Percentiles rank a stretch among this genome's conserved stretches.
Conservation (phyloP, 805 yeast species). For the Suhomyces prunicola region DNA sequence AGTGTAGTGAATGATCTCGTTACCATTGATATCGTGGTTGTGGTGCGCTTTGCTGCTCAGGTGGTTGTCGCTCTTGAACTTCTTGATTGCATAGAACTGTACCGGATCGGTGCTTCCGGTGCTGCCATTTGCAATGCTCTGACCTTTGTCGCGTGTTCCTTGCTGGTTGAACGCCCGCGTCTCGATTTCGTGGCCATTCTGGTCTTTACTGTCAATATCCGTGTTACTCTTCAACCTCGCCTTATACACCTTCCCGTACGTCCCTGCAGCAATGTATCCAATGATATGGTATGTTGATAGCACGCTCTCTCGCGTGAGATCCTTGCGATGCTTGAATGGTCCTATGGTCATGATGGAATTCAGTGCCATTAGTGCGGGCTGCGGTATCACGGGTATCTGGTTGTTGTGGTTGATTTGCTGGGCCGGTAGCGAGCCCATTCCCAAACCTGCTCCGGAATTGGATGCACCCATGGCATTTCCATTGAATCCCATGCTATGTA, state of each 20-base stretch:
- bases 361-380: constrained; percentile 36
- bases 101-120: neutral
- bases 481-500: neutral
- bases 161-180: constrained; percentile 1
- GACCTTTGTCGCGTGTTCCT: neutral
- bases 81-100: constrained; percentile 78
- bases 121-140: neutral
- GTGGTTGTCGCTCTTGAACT: constrained; percentile 80
- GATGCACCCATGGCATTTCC: neutral
- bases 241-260: constrained; percentile 93
- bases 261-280: constrained; percentile 98
- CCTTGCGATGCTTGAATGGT: constrained; percentile 51
- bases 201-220: constrained; percentile 5
- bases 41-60: constrained; percentile 30
- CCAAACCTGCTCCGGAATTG: neutral
- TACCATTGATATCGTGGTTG: constrained; percentile 57
- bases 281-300: constrained; percentile 81
- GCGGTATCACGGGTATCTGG: constrained; percentile 13
- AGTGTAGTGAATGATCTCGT: constrained; percentile 83
- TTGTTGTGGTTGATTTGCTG: constrained; percentile 2
- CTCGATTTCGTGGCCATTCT: neutral
- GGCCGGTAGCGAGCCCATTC: neutral
- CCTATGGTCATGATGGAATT: constrained; percentile 39
- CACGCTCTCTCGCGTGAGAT: constrained; percentile 65
- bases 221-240: constrained; percentile 52